Evolutionary conservation across 2,329 filamentous ascomycete genomes (phyloP), one percentile per base, ranked within the genome.

Genomic region (Trichophyton simii): DNA sequence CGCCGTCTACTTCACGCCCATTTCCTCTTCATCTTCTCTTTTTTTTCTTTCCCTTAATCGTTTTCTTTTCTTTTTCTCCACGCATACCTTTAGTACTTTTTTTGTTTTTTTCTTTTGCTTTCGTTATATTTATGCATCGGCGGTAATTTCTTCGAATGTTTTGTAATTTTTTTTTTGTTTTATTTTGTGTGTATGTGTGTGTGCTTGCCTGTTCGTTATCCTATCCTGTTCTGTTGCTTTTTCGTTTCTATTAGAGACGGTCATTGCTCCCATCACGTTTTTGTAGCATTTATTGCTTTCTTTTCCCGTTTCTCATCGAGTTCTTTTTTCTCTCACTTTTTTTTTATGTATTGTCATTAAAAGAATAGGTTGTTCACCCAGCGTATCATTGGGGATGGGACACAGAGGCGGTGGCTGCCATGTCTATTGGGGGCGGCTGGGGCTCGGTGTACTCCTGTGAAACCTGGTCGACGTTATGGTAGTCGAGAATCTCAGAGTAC

Each of bases 401-500:
- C 3, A 22, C 46, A 2, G 25, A 11, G 50, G 48, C 22, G 48
- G 48, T 54, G 48, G 50, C 50, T 25, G 25, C 18, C 55, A 58
- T 44, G 22, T 58, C 55, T 25, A 58, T 25, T 28, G 41, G 41
- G 5, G 50, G 50, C n/a, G 31, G 55, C 38, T 46, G 41, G 36
- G 38, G 58, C 15, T 46, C 41, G n/a, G 22, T 46, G 42, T 42
- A 42, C 18, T 75, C 73, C 48, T 68, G 70, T 11, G 66, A 65
- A 13, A 60, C 59, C 65, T 76, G 74, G 67, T 95, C 91, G 65
- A 96, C 87, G 72, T 97, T 96, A 78, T 97, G 94, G 77, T 96
- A 97, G 76, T 97, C 91, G 69, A 97, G 87, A 69, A 99, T 97
- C 76, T 97, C 92, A 59, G 91, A 96, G 80, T 97, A 97, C 91